These are phyloP conservation scores for Stemphylium beticola DNA, from an alignment of 2,329 filamentous ascomycete species.

Conservation along the genomic window DNA sequence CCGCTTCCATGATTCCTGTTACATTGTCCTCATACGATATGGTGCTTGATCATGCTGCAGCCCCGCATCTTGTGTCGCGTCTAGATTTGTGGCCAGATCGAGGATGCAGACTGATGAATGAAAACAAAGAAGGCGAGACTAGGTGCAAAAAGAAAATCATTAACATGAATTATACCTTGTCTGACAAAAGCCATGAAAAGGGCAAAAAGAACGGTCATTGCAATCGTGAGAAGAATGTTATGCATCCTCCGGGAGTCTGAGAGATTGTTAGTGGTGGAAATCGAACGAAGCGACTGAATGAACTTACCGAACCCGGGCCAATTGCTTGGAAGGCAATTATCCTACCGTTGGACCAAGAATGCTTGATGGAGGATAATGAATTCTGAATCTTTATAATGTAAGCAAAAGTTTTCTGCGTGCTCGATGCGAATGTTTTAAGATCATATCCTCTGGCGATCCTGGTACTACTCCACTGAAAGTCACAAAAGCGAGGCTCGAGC, in stretches of 20 bases:
- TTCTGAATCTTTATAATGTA: too few relatives aligned
- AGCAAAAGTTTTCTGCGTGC: too few relatives aligned
- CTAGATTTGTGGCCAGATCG: neutral
- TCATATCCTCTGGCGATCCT: too few relatives aligned
- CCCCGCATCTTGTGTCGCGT: neutral
- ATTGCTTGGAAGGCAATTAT: slow-evolving; percentile 1
- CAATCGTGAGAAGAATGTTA: slow-evolving; percentile 24
- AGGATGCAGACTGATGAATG: too few relatives aligned
- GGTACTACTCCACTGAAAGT: too few relatives aligned
- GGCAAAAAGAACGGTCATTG: neutral
- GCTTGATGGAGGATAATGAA: neutral
- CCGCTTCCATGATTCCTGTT: neutral
- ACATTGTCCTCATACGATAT: neutral
- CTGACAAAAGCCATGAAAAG: too few relatives aligned
- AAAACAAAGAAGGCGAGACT: neutral
- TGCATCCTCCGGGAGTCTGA: slow-evolving; percentile 19
- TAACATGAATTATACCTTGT: too few relatives aligned
- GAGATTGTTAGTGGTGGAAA: too few relatives aligned
- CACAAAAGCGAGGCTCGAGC: too few relatives aligned
- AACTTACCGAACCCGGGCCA: neutral
- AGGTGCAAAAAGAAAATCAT: neutral
- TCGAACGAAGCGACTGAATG: too few relatives aligned
- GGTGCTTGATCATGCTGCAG: neutral
- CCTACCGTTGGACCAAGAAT: neutral
- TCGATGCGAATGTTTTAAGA: too few relatives aligned